Percentiles rank a stretch among this genome's conserved stretches.
Evolutionary conservation across 2,329 filamentous ascomycete species (phyloP).

Genomic region (Pestalotiopsis fici): DNA sequence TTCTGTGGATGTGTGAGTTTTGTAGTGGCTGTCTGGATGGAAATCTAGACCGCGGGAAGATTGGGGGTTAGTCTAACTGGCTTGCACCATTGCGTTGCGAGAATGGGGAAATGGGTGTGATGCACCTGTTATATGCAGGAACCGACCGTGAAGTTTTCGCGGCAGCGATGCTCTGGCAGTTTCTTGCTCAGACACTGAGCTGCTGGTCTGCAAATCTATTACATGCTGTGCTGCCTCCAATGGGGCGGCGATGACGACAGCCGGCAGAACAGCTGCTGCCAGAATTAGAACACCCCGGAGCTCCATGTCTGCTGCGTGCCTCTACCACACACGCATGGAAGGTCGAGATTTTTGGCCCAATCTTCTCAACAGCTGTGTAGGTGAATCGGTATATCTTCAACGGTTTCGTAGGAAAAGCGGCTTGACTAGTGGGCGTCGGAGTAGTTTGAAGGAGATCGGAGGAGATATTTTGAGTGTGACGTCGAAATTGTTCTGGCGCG

Average conservation of each 20-base stretch:
- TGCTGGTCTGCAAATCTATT: conserved; percentile 20
- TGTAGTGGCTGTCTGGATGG: conserved; percentile 89
- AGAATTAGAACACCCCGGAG: conserved; percentile 18
- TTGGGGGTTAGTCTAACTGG: conserved; percentile 13
- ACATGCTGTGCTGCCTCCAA: conserved; percentile 21
- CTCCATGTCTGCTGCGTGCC: conserved; percentile 20
- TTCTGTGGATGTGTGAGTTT: conserved; percentile 71
- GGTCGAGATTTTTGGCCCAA: neutral
- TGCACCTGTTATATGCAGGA: conserved; percentile 86
- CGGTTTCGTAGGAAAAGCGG: neutral
- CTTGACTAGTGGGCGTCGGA: neutral
- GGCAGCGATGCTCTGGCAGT: conserved; percentile 13
- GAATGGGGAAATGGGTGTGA: conserved; percentile 18
- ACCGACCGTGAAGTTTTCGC: conserved; percentile 66
- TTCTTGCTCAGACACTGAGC: conserved; percentile 9
- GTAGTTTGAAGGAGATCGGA: neutral
- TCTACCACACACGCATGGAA: neutral
- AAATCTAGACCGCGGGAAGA: conserved; percentile 62
- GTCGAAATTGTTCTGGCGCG: neutral
- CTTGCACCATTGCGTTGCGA: conserved; percentile 10
- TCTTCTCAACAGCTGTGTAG: neutral
- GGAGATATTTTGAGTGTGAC: neutral
- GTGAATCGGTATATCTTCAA: neutral
- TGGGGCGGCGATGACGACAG: conserved; percentile 25
- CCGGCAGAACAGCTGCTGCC: conserved; percentile 25